Evolutionary conservation across 176 grass and related monocot species (phyloP), one percentile per base, ranked within the genome.

Genomic region (Thalia dealbata): DNA sequence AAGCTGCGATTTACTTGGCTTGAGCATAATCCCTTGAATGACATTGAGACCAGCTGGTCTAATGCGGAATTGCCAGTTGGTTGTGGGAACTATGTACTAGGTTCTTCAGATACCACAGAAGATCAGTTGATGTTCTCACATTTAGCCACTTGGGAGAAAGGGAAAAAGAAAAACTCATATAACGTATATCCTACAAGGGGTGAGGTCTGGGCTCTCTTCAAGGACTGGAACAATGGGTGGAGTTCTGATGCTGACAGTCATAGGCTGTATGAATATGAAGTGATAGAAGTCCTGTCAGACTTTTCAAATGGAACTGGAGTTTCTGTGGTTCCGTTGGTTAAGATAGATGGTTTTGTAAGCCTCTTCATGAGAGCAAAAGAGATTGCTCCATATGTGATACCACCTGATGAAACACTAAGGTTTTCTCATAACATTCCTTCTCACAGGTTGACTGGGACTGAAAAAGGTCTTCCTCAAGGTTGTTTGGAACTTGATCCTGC

Each of bases 151-250:
- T 88, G 81, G 75, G 73, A 73, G 27, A 92, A 82, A 81, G 89
- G 82, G 38, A 92, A 84, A 75, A 84, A 54, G 62, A 92, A 73
- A 58, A 83, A 85, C 43, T 70, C 61, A 9, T 92, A 84, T 88
- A 84, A 82, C 41, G 81, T 97, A 76, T 79, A 80, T 61, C 93
- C 93, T 74, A 81, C 18, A 45, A 86, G 84, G 65, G 93, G 85
- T 84, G 93, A 92, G 70, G 83, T 97, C 29, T 97, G 93, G 93
- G 84, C 93, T 69, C 71, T 97, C 76, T 90, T 80, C 66, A 97
- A 90, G 89, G 76, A 86, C 43, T 97, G 93, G 93, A 82, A 74
- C 82, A 86, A 78, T 43, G 72, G 85, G 19, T 97, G 93, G 93
- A 78, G 73, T 70, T 87, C 76, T 77, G 82, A 92, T 84, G 74